phyloP scores from a whole-genome alignment of 345 rosid species.

The Abelmoschus esculentus region DNA sequence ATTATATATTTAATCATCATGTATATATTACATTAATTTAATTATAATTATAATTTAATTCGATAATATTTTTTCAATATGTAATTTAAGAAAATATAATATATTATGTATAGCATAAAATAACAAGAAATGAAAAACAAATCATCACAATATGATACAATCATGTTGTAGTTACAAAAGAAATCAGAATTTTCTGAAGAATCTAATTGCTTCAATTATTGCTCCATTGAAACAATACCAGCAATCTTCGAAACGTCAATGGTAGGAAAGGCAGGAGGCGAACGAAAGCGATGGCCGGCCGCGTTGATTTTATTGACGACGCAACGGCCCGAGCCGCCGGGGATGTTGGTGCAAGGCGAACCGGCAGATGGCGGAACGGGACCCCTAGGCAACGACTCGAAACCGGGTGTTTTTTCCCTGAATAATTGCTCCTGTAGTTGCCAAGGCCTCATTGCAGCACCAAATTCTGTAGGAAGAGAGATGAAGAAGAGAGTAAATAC shows the following conservation, averaged over 20 bases:
- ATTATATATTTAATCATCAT: no score
- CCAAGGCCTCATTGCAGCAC: slow-evolving; percentile 20
- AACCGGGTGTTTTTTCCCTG: slow-evolving; percentile 4
- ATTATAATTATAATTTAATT: no score
- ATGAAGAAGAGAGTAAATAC: neutral
- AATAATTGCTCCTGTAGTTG: slow-evolving; percentile 6
- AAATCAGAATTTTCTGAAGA: no score
- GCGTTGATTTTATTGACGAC: slow-evolving; percentile 16
- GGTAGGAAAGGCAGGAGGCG: slow-evolving; percentile 3
- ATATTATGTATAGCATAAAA: no score
- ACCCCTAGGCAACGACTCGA: slow-evolving; percentile 21
- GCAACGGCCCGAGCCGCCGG: slow-evolving; percentile 6
- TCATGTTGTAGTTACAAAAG: neutral
- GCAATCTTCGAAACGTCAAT: neutral
- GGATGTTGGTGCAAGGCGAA: slow-evolving; percentile 19
- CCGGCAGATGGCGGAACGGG: slow-evolving; percentile 8
- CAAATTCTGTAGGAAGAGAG: neutral
- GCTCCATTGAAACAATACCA: neutral
- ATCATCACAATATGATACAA: neutral
- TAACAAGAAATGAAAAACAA: neutral
- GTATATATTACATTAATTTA: no score
- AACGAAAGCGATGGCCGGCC: slow-evolving; percentile 17
- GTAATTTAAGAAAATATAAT: no score
- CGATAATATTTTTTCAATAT: no score
- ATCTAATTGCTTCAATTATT: neutral